These are phyloP conservation scores for Leucosporidium creatinivorum DNA, from an alignment of 768 basidiomycete species.

Conservation along the genomic window DNA sequence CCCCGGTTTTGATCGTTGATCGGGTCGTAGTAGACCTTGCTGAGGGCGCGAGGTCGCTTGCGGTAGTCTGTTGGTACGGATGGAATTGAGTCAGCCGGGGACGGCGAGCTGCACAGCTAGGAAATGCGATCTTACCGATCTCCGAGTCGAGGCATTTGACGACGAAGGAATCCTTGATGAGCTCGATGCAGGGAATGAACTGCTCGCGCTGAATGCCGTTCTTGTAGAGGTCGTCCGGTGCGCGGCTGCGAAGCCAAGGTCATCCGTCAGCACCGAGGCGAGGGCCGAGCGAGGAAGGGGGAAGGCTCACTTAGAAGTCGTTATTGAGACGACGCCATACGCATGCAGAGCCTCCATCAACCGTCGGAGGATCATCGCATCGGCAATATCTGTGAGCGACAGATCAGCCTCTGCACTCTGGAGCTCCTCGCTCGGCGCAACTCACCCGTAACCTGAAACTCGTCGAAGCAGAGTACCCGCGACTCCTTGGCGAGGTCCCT, in stretches of 20 bases:
- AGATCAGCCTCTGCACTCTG: neutral
- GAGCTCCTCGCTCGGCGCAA: neutral
- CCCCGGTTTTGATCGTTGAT: constrained; percentile 56
- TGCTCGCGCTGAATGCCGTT: constrained; percentile 94
- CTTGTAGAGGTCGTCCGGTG: constrained; percentile 95
- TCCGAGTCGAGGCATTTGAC: constrained; percentile 93
- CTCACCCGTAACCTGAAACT: constrained; percentile 69
- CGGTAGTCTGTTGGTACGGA: constrained; percentile 65
- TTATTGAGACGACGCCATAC: constrained; percentile 84
- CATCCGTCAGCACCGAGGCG: neutral
- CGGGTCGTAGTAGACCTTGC: constrained; percentile 86
- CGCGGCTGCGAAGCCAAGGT: constrained; percentile 57
- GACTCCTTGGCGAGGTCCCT: neutral
- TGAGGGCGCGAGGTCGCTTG: constrained; percentile 82
- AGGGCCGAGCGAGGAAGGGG: neutral
- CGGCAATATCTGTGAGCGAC: constrained; percentile 83
- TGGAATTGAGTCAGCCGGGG: neutral
- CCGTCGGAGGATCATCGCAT: constrained; percentile 92
- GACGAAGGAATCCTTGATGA: constrained; percentile 76
- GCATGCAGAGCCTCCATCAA: constrained; percentile 77
- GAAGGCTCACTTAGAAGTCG: constrained; percentile 87
- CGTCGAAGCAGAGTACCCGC: constrained; percentile 73
- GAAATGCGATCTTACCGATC: constrained; percentile 54
- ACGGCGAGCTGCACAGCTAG: neutral
- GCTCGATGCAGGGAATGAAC: constrained; percentile 88